Evolutionary conservation across 2,329 filamentous ascomycete species (phyloP), one percentile per base, ranked within the genome.

Genomic region (Cadophora luteo-olivacea): DNA sequence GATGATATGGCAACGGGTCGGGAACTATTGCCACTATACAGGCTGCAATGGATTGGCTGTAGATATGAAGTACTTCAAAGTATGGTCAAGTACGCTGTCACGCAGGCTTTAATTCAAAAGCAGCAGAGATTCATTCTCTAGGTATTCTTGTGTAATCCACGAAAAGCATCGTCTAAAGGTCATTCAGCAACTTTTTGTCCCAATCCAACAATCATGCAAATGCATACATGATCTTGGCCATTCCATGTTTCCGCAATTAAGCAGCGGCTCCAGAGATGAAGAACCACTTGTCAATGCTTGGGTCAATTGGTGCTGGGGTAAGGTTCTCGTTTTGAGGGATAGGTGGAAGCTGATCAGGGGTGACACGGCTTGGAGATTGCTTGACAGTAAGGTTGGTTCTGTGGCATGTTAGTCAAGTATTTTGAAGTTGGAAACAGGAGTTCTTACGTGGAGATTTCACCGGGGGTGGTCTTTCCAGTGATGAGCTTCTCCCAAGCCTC

Each of bases 221-320:
- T 64, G 61, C 64, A 65, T 48, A 33, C 48, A 67, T 52, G 61
- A 54, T 48, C 52, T 36, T 36, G 54, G 52, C 64, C 32, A 61
- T 61, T 60, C 49, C 60, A 33, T 22, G 32, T 51, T 25, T 60
- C n/a, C n/a, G 16, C 19, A 61, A 64, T 84, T 92, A 95, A 77
- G 91, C 86, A 77, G 94, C 93, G 80, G 96, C 96, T 83, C 96
- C 96, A 82, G 94, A 97, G 84, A 99, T 99, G 90, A 98, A 99
- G 92, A 99, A 99, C 96, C 96, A 99, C 90, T 99, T 99, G 89
- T 99, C 96, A 80, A 98, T 97, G 83, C 91, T 97, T 80, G 89
- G 88, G 80, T 99, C 96, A 77, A 99, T 97, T 79, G 95, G 94
- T 74, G 91, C 95, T 70, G 96, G 89, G 66, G 87, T 81, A 68